Evolutionary conservation across 2,329 filamentous ascomycete species (phyloP).

Genomic region (Biscogniauxia marginata): DNA sequence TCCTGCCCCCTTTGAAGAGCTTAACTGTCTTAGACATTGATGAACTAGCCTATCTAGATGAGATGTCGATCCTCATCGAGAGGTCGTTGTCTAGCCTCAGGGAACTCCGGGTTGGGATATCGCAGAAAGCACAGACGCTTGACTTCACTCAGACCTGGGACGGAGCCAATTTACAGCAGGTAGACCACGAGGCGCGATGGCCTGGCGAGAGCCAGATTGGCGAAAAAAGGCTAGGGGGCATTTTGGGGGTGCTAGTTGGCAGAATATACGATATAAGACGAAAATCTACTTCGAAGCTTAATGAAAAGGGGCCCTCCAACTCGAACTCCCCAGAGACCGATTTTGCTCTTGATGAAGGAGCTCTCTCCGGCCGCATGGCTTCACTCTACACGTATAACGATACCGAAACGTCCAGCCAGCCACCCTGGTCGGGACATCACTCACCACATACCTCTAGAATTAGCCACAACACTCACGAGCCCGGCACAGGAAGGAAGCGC

Average conservation of each 20-base stretch:
- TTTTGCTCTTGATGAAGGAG: background rate
- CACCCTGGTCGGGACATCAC: conserved; percentile 3
- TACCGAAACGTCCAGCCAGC: conserved; percentile 1
- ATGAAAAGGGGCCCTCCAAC: conserved; percentile 10
- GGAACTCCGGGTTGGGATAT: conserved; percentile 73
- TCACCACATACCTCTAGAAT: background rate
- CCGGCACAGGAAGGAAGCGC: conserved; percentile 34
- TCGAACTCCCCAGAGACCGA: background rate
- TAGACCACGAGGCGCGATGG: conserved; percentile 58
- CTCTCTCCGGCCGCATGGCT: conserved; percentile 1
- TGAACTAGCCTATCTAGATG: conserved; percentile 77
- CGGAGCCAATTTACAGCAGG: conserved; percentile 59
- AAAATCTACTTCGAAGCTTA: conserved; percentile 17
- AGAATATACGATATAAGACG: conserved; percentile 57
- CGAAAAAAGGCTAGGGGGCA: conserved; percentile 64
- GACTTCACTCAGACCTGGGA: conserved; percentile 65
- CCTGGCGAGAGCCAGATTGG: conserved; percentile 58
- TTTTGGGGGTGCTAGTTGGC: conserved; percentile 67
- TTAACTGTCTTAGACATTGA: conserved; percentile 79
- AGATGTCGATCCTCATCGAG: conserved; percentile 75
- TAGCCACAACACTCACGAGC: background rate
- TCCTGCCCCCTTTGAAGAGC: conserved; percentile 71
- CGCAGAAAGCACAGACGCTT: conserved; percentile 43
- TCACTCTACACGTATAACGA: conserved; percentile 1
- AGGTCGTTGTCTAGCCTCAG: conserved; percentile 64